Evolutionary conservation across 352 stramenopile species (phyloP).

Genomic region (Pythium brachiatum): DNA sequence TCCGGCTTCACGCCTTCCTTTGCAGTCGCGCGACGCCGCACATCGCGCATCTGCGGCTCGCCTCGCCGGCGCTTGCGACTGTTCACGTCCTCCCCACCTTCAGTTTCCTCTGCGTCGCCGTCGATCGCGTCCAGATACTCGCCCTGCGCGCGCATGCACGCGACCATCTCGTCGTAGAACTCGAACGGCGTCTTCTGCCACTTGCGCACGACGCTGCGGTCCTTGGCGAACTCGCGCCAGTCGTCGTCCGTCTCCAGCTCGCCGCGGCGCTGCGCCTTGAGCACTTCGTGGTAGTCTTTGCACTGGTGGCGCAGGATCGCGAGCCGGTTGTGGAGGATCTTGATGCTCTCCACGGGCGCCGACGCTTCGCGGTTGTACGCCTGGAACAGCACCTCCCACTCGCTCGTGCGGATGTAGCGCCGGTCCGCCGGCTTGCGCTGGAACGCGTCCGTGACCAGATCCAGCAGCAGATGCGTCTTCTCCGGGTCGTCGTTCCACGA

Average conservation of each 20-base stretch:
- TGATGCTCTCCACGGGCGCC: constrained; percentile 15
- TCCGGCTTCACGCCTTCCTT: not conserved
- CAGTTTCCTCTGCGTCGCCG: not conserved
- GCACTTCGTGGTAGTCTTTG: constrained; percentile 16
- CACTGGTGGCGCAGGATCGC: constrained; percentile 9
- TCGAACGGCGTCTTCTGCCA: constrained; percentile 11
- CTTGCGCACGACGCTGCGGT: constrained; percentile 1
- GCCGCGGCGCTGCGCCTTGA: not conserved
- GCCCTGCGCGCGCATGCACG: not conserved
- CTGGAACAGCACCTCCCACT: constrained; percentile 14
- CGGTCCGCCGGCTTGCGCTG: constrained; percentile 1
- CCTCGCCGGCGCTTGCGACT: no score
- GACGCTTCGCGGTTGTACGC: constrained; percentile 12
- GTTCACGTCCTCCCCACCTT: no score
- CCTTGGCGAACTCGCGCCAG: constrained; percentile 2
- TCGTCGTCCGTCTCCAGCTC: constrained; percentile 6
- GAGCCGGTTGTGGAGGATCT: constrained; percentile 16
- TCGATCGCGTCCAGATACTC: not conserved
- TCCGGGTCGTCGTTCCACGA: constrained; percentile 13
- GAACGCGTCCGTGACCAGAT: constrained; percentile 10
- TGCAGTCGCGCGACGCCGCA: not conserved
- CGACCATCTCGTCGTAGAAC: constrained; percentile 22
- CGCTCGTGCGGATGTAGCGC: constrained; percentile 12
- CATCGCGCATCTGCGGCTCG: not conserved
- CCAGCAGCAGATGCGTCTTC: constrained; percentile 7